phyloP scores from a whole-genome alignment of 257 asterid genomes.

The Galeopsis tetrahit region DNA sequence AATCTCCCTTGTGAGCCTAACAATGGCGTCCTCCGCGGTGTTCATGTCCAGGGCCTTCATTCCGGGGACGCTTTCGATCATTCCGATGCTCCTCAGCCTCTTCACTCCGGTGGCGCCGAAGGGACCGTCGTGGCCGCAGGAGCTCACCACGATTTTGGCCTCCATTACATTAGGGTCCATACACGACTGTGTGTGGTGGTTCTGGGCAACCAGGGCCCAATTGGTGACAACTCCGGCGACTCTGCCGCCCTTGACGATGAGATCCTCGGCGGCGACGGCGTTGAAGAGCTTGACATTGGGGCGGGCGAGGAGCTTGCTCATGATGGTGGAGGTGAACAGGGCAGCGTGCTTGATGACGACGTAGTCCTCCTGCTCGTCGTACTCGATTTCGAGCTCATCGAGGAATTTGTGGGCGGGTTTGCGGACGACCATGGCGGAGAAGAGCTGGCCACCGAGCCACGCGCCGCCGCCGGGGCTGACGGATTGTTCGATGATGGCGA shows the following conservation, averaged over 20 bases:
- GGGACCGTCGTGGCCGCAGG: conserved; percentile 97
- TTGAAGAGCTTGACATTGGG: conserved; percentile 92
- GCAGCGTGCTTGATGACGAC: conserved; percentile 95
- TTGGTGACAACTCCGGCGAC: conserved; percentile 91
- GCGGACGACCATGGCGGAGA: conserved; percentile 94
- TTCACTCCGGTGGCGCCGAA: conserved; percentile 96
- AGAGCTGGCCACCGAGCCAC: conserved; percentile 95
- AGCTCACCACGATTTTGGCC: conserved; percentile 84
- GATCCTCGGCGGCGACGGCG: conserved; percentile 93
- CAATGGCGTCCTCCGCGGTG: conserved; percentile 91
- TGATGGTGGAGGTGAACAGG: conserved; percentile 86
- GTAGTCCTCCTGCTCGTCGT: conserved; percentile 85
- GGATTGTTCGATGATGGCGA: conserved; percentile 85
- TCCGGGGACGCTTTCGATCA: conserved; percentile 87
- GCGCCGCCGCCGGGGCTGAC: conserved; percentile 97
- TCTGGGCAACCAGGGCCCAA: conserved; percentile 91
- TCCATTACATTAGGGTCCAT: conserved; percentile 98
- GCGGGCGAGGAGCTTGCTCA: conserved; percentile 84
- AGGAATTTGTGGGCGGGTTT: conserved; percentile 85
- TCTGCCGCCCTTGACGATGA: conserved; percentile 74
- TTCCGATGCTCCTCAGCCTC: conserved; percentile 84
- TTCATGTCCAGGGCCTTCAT: conserved; percentile 98
- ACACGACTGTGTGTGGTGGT: conserved; percentile 92
- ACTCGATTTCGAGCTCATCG: conserved; percentile 74
- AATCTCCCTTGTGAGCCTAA: conserved; percentile 77